Evolutionary conservation across 73 alveolate species (phyloP).

Genomic region (Paramecium octaurelia): DNA sequence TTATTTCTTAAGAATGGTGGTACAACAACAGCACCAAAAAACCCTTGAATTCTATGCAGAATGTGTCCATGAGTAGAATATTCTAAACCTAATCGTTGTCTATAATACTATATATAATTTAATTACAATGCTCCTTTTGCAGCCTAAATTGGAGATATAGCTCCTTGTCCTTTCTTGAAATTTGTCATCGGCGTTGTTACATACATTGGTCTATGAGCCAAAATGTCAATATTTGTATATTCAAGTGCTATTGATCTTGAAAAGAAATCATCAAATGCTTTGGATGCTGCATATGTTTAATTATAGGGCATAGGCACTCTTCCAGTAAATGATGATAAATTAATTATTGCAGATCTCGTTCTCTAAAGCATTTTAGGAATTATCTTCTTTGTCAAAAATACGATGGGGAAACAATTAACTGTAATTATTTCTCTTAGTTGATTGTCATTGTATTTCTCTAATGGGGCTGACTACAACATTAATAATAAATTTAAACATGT

Average conservation of each 20-base stretch:
- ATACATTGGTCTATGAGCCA: constrained; percentile 32
- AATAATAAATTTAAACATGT: background rate
- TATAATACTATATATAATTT: background rate
- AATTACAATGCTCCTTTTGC: constrained; percentile 25
- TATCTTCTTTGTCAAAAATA: background rate
- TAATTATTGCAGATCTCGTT: constrained; percentile 50
- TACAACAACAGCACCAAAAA: background rate
- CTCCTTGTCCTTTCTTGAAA: constrained; percentile 24
- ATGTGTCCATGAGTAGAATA: constrained; percentile 37
- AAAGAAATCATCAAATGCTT: constrained; percentile 58
- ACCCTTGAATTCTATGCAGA: background rate
- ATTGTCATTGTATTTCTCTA: background rate
- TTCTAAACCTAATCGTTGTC: constrained; percentile 48
- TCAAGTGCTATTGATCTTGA: constrained; percentile 42
- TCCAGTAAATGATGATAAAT: constrained; percentile 55
- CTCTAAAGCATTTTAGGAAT: background rate
- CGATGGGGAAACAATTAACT: constrained; percentile 23
- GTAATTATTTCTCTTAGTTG: background rate
- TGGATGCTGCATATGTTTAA: constrained; percentile 49
- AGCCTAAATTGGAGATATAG: background rate
- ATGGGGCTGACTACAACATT: background rate
- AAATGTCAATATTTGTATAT: background rate
- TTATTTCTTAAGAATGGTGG: background rate
- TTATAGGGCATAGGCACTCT: constrained; percentile 47
- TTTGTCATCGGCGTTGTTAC: constrained; percentile 35